Evolutionary conservation across 805 yeast species (phyloP).

Genomic region (Blastobotrys terrestris): DNA sequence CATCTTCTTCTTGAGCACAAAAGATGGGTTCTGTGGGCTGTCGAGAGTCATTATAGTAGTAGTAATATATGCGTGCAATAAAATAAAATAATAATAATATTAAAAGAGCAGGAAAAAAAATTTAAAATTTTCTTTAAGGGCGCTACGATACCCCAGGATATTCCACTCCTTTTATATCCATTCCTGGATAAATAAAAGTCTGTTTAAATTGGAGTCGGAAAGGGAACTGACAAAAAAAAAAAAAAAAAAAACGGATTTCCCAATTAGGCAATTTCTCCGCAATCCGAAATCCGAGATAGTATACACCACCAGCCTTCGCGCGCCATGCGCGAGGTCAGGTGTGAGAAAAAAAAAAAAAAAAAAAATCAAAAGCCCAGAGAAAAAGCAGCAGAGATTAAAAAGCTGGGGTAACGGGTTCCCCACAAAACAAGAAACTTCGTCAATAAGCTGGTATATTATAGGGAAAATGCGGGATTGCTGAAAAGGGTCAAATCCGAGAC

Average conservation of each 20-base stretch:
- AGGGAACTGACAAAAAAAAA: background rate
- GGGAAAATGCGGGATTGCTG: background rate
- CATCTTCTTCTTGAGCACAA: slow-evolving; percentile 57
- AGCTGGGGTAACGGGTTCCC: background rate
- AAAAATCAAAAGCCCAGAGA: background rate
- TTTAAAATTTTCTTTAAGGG: too few species aligned
- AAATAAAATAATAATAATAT: too few species aligned
- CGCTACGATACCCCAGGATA: too few species aligned
- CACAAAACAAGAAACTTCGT: background rate
- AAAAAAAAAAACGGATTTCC: background rate
- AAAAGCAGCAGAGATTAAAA: background rate
- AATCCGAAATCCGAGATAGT: background rate
- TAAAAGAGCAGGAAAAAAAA: too few species aligned
- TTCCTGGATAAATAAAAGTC: background rate
- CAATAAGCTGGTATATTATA: too few species aligned
- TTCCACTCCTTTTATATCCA: background rate
- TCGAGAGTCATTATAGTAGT: background rate
- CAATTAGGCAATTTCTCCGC: background rate
- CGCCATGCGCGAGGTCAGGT: background rate
- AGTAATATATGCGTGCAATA: background rate
- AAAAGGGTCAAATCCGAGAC: background rate
- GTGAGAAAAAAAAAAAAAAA: background rate
- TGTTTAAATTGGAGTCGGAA: background rate
- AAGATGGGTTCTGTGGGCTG: slow-evolving; percentile 37
- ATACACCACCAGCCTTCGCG: background rate